Evolutionary conservation across 139 green algal genomes (phyloP).

Genomic region (Spirogloea muscicola): DNA sequence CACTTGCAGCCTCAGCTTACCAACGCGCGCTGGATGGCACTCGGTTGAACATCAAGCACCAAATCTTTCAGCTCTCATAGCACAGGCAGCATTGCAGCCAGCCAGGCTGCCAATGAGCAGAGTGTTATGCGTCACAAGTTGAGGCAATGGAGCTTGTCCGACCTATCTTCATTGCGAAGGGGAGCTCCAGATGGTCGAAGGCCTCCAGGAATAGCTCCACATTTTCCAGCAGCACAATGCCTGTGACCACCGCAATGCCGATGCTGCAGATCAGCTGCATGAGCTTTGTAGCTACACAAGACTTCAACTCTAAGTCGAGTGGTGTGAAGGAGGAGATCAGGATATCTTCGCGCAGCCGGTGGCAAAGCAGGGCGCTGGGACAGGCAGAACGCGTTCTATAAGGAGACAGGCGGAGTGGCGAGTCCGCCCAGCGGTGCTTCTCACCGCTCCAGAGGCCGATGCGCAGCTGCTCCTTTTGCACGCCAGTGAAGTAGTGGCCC

Average conservation of each 20-base stretch:
- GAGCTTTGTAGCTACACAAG: not conserved
- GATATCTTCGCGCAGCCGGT: not conserved
- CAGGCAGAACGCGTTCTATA: too few species aligned
- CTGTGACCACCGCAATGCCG: conserved; percentile 12
- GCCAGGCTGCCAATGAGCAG: not conserved
- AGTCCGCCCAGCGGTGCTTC: not conserved
- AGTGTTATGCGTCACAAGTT: conserved; percentile 10
- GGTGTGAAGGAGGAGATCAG: not conserved
- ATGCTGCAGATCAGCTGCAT: not conserved
- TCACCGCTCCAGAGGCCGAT: conserved; percentile 42
- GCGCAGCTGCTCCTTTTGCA: conserved; percentile 37
- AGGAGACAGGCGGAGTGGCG: too few species aligned
- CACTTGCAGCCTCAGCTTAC: conserved; percentile 22
- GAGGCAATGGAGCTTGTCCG: conserved; percentile 3
- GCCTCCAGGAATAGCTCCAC: conserved; percentile 37
- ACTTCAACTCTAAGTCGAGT: not conserved
- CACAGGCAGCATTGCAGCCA: not conserved
- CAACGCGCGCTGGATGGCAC: conserved; percentile 20
- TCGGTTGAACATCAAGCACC: not conserved
- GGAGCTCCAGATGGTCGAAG: conserved; percentile 43
- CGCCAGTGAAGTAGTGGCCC: conserved; percentile 39
- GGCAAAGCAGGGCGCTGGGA: not conserved
- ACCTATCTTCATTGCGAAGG: conserved; percentile 43
- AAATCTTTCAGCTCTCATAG: not conserved
- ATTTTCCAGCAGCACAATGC: conserved; percentile 41